Base-by-base conservation (phyloP, 371 early-diverging fungal genomes). In the Zancudomyces culisetae region DNA sequence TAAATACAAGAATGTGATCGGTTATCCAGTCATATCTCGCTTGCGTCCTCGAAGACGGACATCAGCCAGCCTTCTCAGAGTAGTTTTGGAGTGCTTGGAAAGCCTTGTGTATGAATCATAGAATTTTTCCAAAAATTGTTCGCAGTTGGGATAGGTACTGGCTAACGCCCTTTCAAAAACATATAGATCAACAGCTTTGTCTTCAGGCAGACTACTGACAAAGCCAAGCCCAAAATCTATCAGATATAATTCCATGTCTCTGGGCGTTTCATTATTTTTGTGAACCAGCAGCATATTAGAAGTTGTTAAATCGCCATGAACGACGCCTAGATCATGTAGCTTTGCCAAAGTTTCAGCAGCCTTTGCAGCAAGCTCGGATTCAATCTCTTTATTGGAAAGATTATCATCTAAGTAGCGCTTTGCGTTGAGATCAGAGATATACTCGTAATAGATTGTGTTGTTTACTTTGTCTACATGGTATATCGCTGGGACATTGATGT, bases 141-240 rank as follows among this genome's bases (percentile, higher is more conserved):
- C 80, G 4, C 85, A 75, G 26, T 82, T 70, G 1, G 83, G 90
- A 66, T 96, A 93, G 6, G 91, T 87, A 64, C 94, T 90, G 3
- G 71, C 56, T 57, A 98, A 79, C 0, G 98, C 89, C 29, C 90
- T 78, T 66, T 99, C 98, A 28, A 99, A 81, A 3, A 98, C 95
- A 70, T 98, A 98, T 27, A 99, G 72, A 74, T 99, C 99, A 1
- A 98, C 98, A 19, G 95, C 98, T 69, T 96, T 97, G 69, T 99
- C 99, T 63, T 99, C 99, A n/a, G 70, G 64, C 60, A 91, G 70
- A 2, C 61, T 59, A 12, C 93, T 88, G 23, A 79, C 71, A 59
- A 77, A 88, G 56, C 91, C 85, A 47, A 99, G 66, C 1, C 99
- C 99, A 76, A 99, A 99, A 74, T 99, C 99, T 54, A 99, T 97